Evolutionary conservation across 225 moss, liverwort and hornwort species (phyloP), one percentile per base, ranked within the genome.

Genomic region (Ulota crispa): DNA sequence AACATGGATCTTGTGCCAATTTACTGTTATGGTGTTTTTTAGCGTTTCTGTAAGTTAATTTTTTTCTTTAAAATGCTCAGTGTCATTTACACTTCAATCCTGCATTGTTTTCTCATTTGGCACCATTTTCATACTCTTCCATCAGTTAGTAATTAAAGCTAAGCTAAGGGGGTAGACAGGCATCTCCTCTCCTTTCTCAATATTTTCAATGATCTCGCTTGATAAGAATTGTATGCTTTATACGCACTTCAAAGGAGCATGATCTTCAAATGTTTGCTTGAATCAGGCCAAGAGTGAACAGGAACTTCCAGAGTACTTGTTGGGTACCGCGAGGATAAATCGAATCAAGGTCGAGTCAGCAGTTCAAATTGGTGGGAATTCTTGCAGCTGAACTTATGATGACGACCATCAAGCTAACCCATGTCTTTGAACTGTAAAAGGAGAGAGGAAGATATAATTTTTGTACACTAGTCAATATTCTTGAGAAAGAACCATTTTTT

Each of bases 261-360:
- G 28, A 43, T 47, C 26, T 21, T 78, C 59, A 26, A 26, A 41
- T 55, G 9, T 47, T 47, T 62, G 23, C 62, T 70, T 80, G 56
- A 23, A 21, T 81, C 91, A 93, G 93, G 94, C 94, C 7, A 89
- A 86, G 75, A 78, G 55, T 14, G 82, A 78, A 24, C 83, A 80
- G 3, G 94, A 94, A 82, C 85, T 94, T 60, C 93, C 94, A 56
- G 93, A 94, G 64, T 91, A 90, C 70, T 80, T 94, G 36, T 78
- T 93, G 69, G 93, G 94, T 11, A 79, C 87, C 53, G 72, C 90
- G 30, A 82, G 94, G 70, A 30, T 90, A 30, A 86, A 91, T 69
- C 89, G 93, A 68, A 84, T 94, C 32, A 85, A 85, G 50, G 59
- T 86, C 63, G 94, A 93, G 21, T 77, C 91, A 24, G 94, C 94